Percentiles rank a stretch among this genome's conserved stretches.
phyloP scores from a whole-genome alignment of 495 filamentous ascomycete genomes.

The Podospora comata region DNA sequence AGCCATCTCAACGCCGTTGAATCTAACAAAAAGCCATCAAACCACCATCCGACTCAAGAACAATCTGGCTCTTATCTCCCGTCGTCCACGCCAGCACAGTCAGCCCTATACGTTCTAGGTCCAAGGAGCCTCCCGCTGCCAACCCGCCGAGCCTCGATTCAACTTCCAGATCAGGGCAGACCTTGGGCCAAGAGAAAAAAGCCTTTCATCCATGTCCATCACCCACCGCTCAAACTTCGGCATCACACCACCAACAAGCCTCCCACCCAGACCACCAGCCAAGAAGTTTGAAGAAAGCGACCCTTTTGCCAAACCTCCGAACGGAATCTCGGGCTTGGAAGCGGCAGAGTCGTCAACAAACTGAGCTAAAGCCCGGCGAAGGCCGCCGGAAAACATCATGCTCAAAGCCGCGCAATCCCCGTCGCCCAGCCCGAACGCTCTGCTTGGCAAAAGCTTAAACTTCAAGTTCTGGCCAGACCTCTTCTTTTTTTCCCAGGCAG shows the following conservation, averaged over 20 bases:
- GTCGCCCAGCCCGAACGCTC: conserved; percentile 4
- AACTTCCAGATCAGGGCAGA: not conserved
- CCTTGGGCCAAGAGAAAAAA: not conserved
- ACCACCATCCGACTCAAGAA: not conserved
- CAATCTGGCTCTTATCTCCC: not conserved
- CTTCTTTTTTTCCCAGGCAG: not conserved
- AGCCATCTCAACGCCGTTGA: not conserved
- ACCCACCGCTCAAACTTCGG: conserved; percentile 3
- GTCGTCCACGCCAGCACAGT: not conserved
- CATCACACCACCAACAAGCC: not conserved
- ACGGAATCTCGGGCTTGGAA: not conserved
- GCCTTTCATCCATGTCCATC: not conserved
- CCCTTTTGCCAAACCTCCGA: not conserved
- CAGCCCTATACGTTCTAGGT: not conserved
- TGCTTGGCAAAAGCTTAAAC: conserved; percentile 11
- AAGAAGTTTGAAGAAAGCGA: not conserved
- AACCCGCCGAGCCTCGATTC: not conserved
- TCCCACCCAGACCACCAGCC: not conserved
- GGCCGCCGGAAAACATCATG: not conserved
- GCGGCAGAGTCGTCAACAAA: not conserved
- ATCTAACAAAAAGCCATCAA: not conserved
- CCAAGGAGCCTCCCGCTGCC: not conserved
- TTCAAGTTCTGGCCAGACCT: not conserved
- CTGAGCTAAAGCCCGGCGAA: not conserved
- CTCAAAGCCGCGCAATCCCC: not conserved